phyloP scores from a whole-genome alignment of 805 yeast species.

The Yarrowia alimentaria region DNA sequence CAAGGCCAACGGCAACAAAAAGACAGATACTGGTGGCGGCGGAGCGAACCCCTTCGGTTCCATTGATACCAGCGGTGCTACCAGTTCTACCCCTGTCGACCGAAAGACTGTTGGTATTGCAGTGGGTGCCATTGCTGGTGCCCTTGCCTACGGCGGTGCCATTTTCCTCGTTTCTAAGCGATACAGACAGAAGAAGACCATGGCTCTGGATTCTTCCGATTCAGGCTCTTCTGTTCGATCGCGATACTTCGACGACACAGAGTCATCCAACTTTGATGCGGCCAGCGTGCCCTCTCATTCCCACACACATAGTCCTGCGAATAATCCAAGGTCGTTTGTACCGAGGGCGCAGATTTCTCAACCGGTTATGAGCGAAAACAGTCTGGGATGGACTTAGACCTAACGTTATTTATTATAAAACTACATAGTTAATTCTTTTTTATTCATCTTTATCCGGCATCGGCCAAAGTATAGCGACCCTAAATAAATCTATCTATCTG shows the following conservation, averaged over 20 bases:
- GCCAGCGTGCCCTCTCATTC: conserved; percentile 32
- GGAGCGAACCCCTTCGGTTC: conserved; percentile 36
- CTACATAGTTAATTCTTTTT: conserved; percentile 24
- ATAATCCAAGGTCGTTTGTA: conserved; percentile 23
- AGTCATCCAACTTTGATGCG: conserved; percentile 32
- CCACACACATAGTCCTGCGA: conserved; percentile 24
- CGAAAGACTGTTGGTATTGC: conserved; percentile 70
- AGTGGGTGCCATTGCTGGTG: conserved; percentile 80
- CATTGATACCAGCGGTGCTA: conserved; percentile 37
- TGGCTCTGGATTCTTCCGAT: conserved; percentile 30
- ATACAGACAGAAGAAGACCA: conserved; percentile 40
- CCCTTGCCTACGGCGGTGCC: conserved; percentile 58
- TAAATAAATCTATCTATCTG: too few species aligned
- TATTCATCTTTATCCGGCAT: neutral
- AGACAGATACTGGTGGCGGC: conserved; percentile 21
- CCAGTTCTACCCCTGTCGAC: conserved; percentile 38
- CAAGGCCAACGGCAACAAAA: conserved; percentile 22
- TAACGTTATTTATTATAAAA: conserved; percentile 22
- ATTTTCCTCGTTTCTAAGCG: conserved; percentile 56
- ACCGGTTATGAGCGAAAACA: conserved; percentile 45
- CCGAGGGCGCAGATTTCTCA: conserved; percentile 37
- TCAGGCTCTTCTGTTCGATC: conserved; percentile 25
- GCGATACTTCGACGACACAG: conserved; percentile 27
- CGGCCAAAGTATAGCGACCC: neutral
- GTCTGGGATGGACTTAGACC: conserved; percentile 43